Percentiles rank a stretch among this genome's conserved stretches.
These are phyloP conservation scores for Ustilago loliicola DNA, from an alignment of 1,284 basidiomycete species.

Conservation along the genomic window DNA sequence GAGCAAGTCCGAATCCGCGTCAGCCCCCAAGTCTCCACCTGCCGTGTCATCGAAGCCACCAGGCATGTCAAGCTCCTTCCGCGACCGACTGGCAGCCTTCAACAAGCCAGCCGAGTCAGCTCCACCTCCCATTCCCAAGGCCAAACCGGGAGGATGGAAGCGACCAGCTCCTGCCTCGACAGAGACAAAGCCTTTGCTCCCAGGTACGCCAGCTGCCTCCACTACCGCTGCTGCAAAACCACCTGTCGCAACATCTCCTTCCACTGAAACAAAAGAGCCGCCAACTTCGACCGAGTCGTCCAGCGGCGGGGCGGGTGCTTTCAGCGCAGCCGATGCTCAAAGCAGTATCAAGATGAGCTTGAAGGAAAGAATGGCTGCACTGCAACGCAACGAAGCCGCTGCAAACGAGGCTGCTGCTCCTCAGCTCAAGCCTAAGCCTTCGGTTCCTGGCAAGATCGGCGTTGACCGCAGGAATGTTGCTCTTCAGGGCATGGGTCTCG, in stretches of 20 bases:
- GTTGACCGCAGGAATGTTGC: conserved; percentile 50
- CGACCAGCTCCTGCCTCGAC: conserved; percentile 51
- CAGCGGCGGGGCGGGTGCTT: conserved; percentile 25
- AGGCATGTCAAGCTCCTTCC: conserved; percentile 60
- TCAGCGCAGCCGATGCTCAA: conserved; percentile 67
- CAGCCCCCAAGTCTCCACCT: conserved; percentile 44
- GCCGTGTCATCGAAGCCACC: conserved; percentile 54
- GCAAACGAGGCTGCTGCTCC: conserved; percentile 32
- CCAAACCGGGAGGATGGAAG: conserved; percentile 67
- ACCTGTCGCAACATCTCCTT: conserved; percentile 2
- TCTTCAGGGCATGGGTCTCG: conserved; percentile 54
- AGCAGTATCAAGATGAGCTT: conserved; percentile 69
- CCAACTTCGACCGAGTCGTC: conserved; percentile 27
- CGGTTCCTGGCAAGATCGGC: conserved; percentile 49
- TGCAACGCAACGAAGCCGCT: conserved; percentile 60
- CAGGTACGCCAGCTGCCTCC: conserved; percentile 34
- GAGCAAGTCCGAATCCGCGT: conserved; percentile 5
- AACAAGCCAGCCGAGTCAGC: conserved; percentile 62
- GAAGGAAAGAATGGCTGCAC: conserved; percentile 69
- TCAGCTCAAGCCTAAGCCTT: conserved; percentile 44
- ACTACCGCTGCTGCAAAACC: conserved; percentile 25
- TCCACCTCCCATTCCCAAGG: conserved; percentile 62
- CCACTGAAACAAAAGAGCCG: conserved; percentile 11
- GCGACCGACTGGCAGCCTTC: conserved; percentile 69
- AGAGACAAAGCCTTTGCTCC: conserved; percentile 61